phyloP scores from a whole-genome alignment of 345 rosid species.

The Sonneratia caseolaris region DNA sequence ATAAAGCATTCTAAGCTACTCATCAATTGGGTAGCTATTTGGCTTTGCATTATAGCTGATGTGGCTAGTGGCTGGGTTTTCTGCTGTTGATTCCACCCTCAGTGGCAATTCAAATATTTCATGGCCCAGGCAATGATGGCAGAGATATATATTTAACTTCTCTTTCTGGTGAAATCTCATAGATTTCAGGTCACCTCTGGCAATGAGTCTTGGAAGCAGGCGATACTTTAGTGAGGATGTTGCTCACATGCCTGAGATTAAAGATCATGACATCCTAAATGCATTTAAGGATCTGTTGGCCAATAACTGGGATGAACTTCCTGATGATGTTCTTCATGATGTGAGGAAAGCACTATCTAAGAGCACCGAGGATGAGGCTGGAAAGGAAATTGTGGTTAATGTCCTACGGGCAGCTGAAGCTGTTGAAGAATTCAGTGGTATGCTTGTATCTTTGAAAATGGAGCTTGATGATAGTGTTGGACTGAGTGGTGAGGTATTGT shows the following conservation, averaged over 20 bases:
- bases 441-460: conserved; percentile 61
- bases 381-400: conserved; percentile 59
- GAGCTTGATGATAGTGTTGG: conserved; percentile 87
- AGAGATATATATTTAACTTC: neutral
- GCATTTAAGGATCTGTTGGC: conserved; percentile 87
- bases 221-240: conserved; percentile 56
- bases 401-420: conserved; percentile 83
- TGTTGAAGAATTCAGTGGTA: conserved; percentile 70
- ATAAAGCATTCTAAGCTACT: neutral
- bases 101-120: neutral
- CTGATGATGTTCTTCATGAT: conserved; percentile 31
- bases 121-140: neutral
- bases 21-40: neutral
- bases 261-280: conserved; percentile 40
- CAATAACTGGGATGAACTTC: conserved; percentile 65
- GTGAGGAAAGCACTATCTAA: conserved; percentile 55
- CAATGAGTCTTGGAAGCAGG: conserved; percentile 31
- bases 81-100: neutral
- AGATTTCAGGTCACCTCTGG: conserved; percentile 38
- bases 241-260: conserved; percentile 53
- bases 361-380: conserved; percentile 54
- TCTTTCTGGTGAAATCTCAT: conserved; percentile 6
- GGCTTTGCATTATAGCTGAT: neutral
- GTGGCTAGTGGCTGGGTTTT: neutral
- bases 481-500: conserved; percentile 75